These are phyloP conservation scores for Leishmania gerbilli DNA, from an alignment of 208 protist species.

Conservation along the genomic window DNA sequence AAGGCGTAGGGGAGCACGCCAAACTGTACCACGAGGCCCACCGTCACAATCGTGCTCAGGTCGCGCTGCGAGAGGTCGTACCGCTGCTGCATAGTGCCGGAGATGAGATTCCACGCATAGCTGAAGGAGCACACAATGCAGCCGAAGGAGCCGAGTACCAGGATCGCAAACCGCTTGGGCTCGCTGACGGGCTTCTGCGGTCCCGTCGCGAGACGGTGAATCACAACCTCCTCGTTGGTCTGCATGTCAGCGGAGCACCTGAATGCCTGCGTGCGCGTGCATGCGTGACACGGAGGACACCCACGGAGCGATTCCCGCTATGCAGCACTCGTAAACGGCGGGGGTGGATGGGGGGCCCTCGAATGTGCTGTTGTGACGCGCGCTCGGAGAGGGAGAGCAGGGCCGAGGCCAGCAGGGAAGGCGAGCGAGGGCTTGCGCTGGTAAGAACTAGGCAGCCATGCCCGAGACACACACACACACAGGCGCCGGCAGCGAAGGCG, in stretches of 20 bases:
- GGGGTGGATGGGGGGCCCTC: not conserved
- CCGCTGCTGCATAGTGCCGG: constrained; percentile 33
- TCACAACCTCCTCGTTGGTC: constrained; percentile 7
- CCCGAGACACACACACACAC: not conserved
- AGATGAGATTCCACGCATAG: constrained; percentile 64
- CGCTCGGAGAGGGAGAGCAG: not conserved
- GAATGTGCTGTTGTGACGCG: not conserved
- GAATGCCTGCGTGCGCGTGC: not conserved
- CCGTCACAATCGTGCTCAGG: constrained; percentile 58
- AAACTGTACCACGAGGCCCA: constrained; percentile 43
- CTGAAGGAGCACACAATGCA: constrained; percentile 36
- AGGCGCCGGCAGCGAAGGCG: not conserved
- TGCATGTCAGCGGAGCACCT: not conserved
- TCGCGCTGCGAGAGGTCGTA: constrained; percentile 43
- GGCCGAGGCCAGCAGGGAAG: not conserved
- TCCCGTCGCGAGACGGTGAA: constrained; percentile 27
- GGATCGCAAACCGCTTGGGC: constrained; percentile 41
- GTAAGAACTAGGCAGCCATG: not conserved
- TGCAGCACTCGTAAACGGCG: not conserved
- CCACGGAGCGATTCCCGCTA: not conserved
- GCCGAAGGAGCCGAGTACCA: constrained; percentile 46
- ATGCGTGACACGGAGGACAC: not conserved
- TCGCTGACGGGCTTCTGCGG: constrained; percentile 45
- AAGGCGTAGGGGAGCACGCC: constrained; percentile 56
- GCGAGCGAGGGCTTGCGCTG: not conserved